Evolutionary conservation across 2,329 filamentous ascomycete genomes (phyloP).

Genomic region (Hortaea werneckii): DNA sequence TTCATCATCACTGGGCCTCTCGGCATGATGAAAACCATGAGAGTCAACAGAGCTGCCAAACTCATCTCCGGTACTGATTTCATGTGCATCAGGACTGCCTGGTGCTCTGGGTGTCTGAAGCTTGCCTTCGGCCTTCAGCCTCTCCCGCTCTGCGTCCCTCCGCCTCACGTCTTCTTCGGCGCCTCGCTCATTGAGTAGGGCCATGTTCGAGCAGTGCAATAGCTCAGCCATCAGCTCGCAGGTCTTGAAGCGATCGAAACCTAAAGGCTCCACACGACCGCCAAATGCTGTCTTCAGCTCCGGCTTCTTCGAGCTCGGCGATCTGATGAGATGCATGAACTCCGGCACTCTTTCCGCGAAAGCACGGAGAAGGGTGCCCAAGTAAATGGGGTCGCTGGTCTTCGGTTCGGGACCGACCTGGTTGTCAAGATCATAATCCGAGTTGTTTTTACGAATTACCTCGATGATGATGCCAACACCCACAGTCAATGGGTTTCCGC

Average conservation of each 20-base stretch:
- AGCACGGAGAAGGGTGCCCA: conserved; percentile 76
- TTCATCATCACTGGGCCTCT: conserved; percentile 32
- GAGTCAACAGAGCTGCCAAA: conserved; percentile 44
- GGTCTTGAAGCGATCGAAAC: conserved; percentile 97
- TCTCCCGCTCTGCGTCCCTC: conserved; percentile 72
- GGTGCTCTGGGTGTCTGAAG: conserved; percentile 48
- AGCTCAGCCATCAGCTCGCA: conserved; percentile 98
- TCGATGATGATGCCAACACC: conserved; percentile 97
- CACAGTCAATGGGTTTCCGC: conserved; percentile 88
- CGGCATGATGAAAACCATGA: conserved; percentile 42
- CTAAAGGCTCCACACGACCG: conserved; percentile 80
- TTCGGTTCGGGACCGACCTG: conserved; percentile 67
- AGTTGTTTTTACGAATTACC: conserved; percentile 98
- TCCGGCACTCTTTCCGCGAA: conserved; percentile 88
- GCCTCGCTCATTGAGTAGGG: conserved; percentile 79
- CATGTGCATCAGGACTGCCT: conserved; percentile 45
- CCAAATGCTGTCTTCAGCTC: conserved; percentile 82
- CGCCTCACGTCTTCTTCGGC: conserved; percentile 76
- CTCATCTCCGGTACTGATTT: conserved; percentile 31
- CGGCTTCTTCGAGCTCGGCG: conserved; percentile 61
- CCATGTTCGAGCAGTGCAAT: conserved; percentile 98
- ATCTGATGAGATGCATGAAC: conserved; percentile 85
- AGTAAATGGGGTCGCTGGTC: conserved; percentile 90
- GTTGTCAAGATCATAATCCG: conserved; percentile 92
- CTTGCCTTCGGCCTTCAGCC: conserved; percentile 65